phyloP scores from a whole-genome alignment of 148 eudicot species.

The Gaultheria prostrata region DNA sequence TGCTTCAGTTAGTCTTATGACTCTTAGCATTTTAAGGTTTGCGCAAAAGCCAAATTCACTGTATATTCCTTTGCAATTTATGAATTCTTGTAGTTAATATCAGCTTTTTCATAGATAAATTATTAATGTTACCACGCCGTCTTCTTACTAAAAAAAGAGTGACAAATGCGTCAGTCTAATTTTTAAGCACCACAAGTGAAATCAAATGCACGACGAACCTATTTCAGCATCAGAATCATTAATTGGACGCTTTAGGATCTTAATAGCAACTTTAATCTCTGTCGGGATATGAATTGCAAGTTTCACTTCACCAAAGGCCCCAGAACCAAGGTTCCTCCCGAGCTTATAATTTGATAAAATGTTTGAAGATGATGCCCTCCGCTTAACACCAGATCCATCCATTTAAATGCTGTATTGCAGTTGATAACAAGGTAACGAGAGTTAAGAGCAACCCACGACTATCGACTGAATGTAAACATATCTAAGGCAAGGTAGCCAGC shows the following conservation, averaged over 20 bases:
- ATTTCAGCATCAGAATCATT: not conserved
- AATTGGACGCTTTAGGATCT: not conserved
- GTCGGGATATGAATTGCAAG: not conserved
- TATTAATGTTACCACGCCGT: not conserved
- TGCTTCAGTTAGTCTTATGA: not conserved
- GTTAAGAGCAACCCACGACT: not conserved
- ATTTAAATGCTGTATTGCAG: not conserved
- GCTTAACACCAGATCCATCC: not conserved
- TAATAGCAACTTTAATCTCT: not conserved
- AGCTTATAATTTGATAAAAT: not conserved
- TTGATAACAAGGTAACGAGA: not conserved
- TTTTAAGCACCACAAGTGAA: not conserved
- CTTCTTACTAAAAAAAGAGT: not conserved
- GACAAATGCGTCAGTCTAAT: not conserved
- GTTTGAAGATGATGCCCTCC: not conserved
- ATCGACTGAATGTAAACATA: not conserved
- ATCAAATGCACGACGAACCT: not conserved
- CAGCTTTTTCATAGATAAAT: not conserved
- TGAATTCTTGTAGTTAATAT: not conserved
- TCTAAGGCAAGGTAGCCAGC: not conserved
- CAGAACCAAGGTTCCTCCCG: not conserved
- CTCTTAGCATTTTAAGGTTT: not conserved
- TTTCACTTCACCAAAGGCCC: not conserved
- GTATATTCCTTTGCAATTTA: not conserved
- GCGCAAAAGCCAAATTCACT: not conserved